Conservation (phyloP, 352 stramenopile species). For the Phytophthora agathidicida region DNA sequence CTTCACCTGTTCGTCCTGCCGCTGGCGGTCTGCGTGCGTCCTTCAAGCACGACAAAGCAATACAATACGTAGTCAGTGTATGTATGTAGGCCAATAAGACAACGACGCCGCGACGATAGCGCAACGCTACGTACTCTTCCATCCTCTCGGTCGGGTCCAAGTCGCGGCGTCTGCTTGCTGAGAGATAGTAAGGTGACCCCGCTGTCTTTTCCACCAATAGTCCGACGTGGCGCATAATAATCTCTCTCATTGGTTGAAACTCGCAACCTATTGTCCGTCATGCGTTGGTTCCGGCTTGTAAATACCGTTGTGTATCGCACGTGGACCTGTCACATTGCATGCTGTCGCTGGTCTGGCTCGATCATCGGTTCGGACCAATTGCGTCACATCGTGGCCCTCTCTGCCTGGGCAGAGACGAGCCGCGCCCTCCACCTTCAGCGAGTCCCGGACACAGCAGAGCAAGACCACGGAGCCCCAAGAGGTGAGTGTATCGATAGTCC, state of each 20-base stretch:
- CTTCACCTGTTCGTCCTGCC: slow-evolving; percentile 77
- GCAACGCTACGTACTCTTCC: slow-evolving; percentile 33
- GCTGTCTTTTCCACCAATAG: slow-evolving; percentile 31
- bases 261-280: neutral
- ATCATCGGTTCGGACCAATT: slow-evolving; percentile 37
- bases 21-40: slow-evolving; percentile 52
- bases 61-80: too few relatives aligned
- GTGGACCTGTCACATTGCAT: neutral
- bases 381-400: slow-evolving; percentile 32
- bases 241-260: slow-evolving; percentile 19
- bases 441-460: neutral
- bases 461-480: too few relatives aligned
- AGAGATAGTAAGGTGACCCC: too few relatives aligned
- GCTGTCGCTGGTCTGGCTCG: slow-evolving; percentile 25
- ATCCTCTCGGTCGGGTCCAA: too few relatives aligned
- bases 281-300: neutral
- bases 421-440: too few relatives aligned
- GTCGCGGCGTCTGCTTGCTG: too few relatives aligned
- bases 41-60: slow-evolving; percentile 37
- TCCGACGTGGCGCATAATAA: neutral
- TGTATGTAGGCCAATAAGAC: too few relatives aligned
- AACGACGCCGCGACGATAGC: neutral
- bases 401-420: slow-evolving; percentile 15
- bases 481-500: slow-evolving; percentile 5
- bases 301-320: neutral